phyloP scores from a whole-genome alignment of 2,329 filamentous ascomycete species.

The Neofusicoccum parvum region DNA sequence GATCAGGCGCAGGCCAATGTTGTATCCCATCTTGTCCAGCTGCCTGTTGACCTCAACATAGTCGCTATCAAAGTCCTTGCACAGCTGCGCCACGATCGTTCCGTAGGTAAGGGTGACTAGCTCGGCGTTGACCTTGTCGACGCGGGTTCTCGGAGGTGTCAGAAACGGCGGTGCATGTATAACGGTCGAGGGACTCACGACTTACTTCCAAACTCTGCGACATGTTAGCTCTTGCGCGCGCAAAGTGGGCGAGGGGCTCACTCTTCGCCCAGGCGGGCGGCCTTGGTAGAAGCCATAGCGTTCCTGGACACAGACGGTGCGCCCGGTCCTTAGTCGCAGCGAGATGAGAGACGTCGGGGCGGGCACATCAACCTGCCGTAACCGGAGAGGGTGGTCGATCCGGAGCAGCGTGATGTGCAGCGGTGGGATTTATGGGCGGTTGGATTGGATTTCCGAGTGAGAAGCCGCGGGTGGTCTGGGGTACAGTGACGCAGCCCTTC shows the following conservation, averaged over 20 bases:
- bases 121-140: constrained; percentile 98
- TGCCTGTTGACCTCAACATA: constrained; percentile 97
- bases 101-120: constrained; percentile 96
- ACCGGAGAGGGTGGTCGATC: constrained; percentile 12
- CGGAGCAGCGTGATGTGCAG: neutral
- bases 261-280: constrained; percentile 74
- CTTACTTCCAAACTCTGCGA: constrained; percentile 88
- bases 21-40: constrained; percentile 98
- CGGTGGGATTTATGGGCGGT: neutral
- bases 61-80: constrained; percentile 92
- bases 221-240: constrained; percentile 36
- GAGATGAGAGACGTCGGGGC: neutral
- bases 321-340: constrained; percentile 20
- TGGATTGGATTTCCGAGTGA: neutral
- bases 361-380: constrained; percentile 16
- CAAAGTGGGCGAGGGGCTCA: constrained; percentile 48
- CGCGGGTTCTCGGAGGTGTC: constrained; percentile 68
- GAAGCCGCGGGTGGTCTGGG: constrained; percentile 1
- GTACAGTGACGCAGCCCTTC: constrained; percentile 12
- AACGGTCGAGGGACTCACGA: constrained; percentile 26
- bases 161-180: neutral
- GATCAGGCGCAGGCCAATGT: constrained; percentile 92
- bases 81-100: constrained; percentile 94
- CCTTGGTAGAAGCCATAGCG: constrained; percentile 62
- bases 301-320: constrained; percentile 15